phyloP scores from a whole-genome alignment of 768 basidiomycete genomes.

The Russula ochroleuca region DNA sequence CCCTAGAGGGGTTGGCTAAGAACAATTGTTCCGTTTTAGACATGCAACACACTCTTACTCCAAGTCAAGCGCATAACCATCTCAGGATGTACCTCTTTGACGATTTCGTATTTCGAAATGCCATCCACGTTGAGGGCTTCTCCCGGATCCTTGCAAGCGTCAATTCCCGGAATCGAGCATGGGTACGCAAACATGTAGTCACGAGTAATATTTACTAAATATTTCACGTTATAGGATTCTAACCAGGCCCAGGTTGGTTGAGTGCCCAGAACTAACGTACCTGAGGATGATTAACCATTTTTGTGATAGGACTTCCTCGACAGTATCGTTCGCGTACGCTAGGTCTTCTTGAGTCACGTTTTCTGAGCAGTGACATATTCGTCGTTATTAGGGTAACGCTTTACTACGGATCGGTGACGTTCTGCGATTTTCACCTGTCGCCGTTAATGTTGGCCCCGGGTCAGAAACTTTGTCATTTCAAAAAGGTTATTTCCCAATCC shows the following conservation, averaged over 20 bases:
- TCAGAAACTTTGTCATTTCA: conserved; percentile 33
- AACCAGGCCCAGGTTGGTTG: conserved; percentile 33
- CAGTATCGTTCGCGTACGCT: conserved; percentile 28
- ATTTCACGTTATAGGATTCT: conserved; percentile 22
- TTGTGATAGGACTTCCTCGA: conserved; percentile 31
- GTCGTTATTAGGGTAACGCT: conserved; percentile 29
- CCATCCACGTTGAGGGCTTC: conserved; percentile 31
- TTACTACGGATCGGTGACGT: conserved; percentile 35
- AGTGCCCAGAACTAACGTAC: not conserved
- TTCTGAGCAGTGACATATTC: not conserved
- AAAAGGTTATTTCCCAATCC: conserved; percentile 34
- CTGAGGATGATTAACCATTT: not conserved
- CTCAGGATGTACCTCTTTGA: conserved; percentile 30
- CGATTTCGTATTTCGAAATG: conserved; percentile 30
- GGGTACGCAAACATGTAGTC: conserved; percentile 25
- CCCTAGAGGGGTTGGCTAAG: conserved; percentile 27
- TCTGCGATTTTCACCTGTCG: conserved; percentile 30
- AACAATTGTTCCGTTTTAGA: conserved; percentile 24
- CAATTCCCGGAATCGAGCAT: conserved; percentile 29
- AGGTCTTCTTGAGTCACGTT: not conserved
- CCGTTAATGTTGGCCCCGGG: conserved; percentile 21
- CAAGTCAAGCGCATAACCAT: conserved; percentile 32
- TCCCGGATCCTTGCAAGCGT: conserved; percentile 30
- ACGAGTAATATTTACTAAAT: not conserved
- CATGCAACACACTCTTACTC: conserved; percentile 23